These are phyloP conservation scores for Annulohypoxylon truncatum DNA, from an alignment of 2,329 filamentous ascomycete species.

Conservation along the genomic window DNA sequence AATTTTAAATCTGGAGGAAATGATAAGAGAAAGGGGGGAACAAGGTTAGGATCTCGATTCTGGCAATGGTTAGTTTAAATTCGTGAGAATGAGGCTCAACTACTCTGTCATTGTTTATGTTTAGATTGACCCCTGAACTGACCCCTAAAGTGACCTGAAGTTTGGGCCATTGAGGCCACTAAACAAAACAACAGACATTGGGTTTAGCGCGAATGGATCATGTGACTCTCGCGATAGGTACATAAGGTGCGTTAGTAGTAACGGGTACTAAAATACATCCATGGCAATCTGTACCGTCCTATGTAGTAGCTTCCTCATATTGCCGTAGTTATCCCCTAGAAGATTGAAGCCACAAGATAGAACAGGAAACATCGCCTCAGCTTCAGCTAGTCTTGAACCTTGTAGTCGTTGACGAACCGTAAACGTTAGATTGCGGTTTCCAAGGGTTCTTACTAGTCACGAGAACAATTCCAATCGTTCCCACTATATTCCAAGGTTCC, in stretches of 20 bases:
- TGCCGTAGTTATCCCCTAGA: neutral
- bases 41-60: neutral
- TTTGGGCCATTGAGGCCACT: neutral
- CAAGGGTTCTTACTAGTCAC: slow-evolving; percentile 8
- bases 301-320: neutral
- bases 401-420: neutral
- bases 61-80: slow-evolving; percentile 13
- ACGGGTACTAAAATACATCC: neutral
- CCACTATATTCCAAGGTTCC: neutral
- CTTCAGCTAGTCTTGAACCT: neutral
- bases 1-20: slow-evolving; percentile 9
- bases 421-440: neutral
- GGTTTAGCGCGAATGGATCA: slow-evolving; percentile 24
- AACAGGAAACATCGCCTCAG: neutral
- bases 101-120: slow-evolving; percentile 21
- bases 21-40: neutral
- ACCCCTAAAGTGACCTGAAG: slow-evolving; percentile 4
- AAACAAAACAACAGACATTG: neutral
- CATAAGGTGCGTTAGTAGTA: neutral
- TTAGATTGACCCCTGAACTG: slow-evolving; percentile 19
- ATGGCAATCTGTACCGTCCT: too few relatives aligned
- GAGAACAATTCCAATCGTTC: slow-evolving; percentile 2
- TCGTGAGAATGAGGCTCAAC: slow-evolving; percentile 31
- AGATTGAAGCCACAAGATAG: neutral
- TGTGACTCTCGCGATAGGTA: slow-evolving; percentile 19